Evolutionary conservation across 208 protist genomes (phyloP), one percentile per base, ranked within the genome.

Genomic region (Ichthyophonus hoferi): DNA sequence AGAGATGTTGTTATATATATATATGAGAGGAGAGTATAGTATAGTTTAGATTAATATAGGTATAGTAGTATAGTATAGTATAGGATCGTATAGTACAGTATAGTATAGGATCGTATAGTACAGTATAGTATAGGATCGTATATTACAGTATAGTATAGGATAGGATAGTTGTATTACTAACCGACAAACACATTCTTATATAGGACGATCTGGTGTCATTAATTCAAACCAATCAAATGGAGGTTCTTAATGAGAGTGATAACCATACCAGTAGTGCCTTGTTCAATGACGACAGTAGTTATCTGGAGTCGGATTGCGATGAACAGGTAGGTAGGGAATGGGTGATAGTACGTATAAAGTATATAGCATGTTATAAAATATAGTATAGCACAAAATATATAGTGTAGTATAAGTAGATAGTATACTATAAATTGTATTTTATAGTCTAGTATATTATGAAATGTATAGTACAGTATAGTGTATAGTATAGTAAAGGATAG

Each of bases 281-380:
- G 37, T 90, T 91, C 41, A 87, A 41, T 37, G 89, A 91, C 40
- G 85, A 89, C 2, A 79, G 83, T 12, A 76, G 58, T 7, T 92
- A 79, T 43, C 90, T 93, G 0, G 89, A 92, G 43, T 87, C 58
- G 37, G 91, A 93, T 79, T 88, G 40, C 79, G 91, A 93, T 79
- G 91, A 93, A 58, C 89, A 67, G 50, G 50, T 67, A 67, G 50
- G 24, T n/a, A n/a, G n/a, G n/a, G n/a, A n/a, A n/a, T n/a, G n/a
- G n/a, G n/a, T n/a, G n/a, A n/a, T n/a, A n/a, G n/a, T n/a, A n/a
- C n/a, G n/a, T n/a, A n/a, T n/a, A n/a, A n/a, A n/a, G n/a, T n/a
- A n/a, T n/a, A n/a, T n/a, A n/a, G n/a, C n/a, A n/a, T n/a, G n/a
- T n/a, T n/a, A n/a, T n/a, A n/a, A n/a, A n/a, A n/a, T n/a, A n/a